Evolutionary conservation across 208 protist species (phyloP), one percentile per base, ranked within the genome.

Genomic region (Trypanosoma congolense): DNA sequence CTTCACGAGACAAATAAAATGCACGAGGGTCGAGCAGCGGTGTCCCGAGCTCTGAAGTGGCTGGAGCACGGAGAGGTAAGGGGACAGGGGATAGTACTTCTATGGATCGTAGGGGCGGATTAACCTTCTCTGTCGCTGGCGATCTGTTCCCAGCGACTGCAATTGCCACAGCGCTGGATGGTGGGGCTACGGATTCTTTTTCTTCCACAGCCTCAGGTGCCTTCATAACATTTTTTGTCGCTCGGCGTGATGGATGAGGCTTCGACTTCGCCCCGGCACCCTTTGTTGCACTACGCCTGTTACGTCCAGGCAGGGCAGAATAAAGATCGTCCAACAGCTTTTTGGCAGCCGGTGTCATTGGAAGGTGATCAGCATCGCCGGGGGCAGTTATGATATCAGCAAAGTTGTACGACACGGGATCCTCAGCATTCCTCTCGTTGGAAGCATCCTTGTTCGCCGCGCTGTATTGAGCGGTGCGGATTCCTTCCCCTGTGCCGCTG

Each of bases 331-430:
- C 40, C 18, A 68, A 19, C 30, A 73, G 26, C 35, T 61, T 65
- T 31, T 58, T 24, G 18, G 52, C 50, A 6, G 10, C 49, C 19
- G 45, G 28, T 1, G 21, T 26, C 21, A 56, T 26, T 1, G 60
- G 66, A 19, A 73, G 41, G 12, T 53, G 30, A n/a, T 49, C 66
- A 3, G 66, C 66, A 21, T 46, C 42, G 25, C 65, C 42, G 10
- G 66, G 66, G n/a, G 55, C 44, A 29, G 66, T 73, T 21, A 61
- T 57, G 1, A 73, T 6, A 42, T 73, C 66, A 1, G 60, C 58
- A 52, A 73, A 73, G 41, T 73, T 62, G 35, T 73, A 73, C 16
- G 46, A 52, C 14, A 33, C 49, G 25, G 5, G 44, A 38, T 45
- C 16, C n/a, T 25, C 19, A 24, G 24, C 21, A 14, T 0, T 2